phyloP scores from a whole-genome alignment of 352 stramenopile species.

The Phytophthora boehmeriae region DNA sequence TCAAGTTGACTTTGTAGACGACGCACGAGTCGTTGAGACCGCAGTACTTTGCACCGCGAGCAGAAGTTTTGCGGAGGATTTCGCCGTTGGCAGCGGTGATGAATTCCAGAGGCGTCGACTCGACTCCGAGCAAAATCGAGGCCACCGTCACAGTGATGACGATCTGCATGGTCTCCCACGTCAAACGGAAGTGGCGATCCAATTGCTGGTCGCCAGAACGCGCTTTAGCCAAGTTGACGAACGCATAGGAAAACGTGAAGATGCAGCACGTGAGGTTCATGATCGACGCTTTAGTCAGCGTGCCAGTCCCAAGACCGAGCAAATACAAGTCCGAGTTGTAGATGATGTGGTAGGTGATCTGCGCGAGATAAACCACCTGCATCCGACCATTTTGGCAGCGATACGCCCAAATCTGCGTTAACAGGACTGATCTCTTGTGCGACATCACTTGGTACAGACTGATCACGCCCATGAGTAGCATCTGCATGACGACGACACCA shows the following conservation, averaged over 20 bases:
- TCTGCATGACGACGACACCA: slow-evolving; percentile 29
- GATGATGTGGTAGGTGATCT: slow-evolving; percentile 39
- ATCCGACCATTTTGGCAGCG: slow-evolving; percentile 36
- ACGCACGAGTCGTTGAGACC: slow-evolving; percentile 37
- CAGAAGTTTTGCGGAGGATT: slow-evolving; percentile 30
- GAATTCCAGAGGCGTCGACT: slow-evolving; percentile 21
- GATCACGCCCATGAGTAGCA: slow-evolving; percentile 32
- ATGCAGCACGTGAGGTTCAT: slow-evolving; percentile 42
- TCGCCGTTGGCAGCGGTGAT: slow-evolving; percentile 27
- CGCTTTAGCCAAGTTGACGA: slow-evolving; percentile 28
- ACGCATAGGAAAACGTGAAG: slow-evolving; percentile 31
- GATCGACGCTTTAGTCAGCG: slow-evolving; percentile 26
- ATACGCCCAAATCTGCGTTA: slow-evolving; percentile 42
- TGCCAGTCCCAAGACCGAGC: slow-evolving; percentile 30
- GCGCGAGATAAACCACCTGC: slow-evolving; percentile 32
- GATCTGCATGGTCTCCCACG: slow-evolving; percentile 37
- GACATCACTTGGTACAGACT: slow-evolving; percentile 40
- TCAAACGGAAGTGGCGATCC: slow-evolving; percentile 32
- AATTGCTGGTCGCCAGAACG: slow-evolving; percentile 32
- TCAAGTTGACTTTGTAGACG: slow-evolving; percentile 35
- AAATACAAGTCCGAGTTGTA: slow-evolving; percentile 37
- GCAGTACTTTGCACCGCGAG: slow-evolving; percentile 24
- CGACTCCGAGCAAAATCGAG: slow-evolving; percentile 8
- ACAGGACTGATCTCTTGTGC: slow-evolving; percentile 28
- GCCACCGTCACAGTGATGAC: slow-evolving; percentile 26